Percentiles rank a stretch among this genome's conserved stretches.
Conservation (phyloP, 169 alveolate species). For the Cryptosporidium felis region DNA sequence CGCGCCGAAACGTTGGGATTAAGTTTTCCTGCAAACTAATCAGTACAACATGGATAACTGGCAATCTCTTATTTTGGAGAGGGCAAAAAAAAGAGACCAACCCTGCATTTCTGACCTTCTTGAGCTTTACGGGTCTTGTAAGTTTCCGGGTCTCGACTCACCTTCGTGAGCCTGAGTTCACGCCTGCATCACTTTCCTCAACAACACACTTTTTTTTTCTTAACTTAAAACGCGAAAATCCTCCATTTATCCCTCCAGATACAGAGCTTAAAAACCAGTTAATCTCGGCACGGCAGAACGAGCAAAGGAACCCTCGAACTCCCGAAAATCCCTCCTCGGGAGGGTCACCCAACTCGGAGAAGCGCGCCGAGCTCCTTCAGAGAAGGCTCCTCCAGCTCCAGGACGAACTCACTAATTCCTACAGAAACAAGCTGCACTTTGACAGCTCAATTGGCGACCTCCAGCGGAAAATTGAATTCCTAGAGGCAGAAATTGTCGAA, state of each 20-base stretch:
- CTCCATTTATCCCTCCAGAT: neutral
- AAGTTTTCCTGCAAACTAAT: neutral
- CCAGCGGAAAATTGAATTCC: neutral
- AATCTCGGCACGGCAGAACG: neutral
- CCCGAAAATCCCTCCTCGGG: neutral
- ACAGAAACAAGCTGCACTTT: constrained; percentile 7
- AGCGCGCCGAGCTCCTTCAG: neutral
- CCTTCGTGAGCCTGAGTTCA: too few species aligned
- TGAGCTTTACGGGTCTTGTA: constrained; percentile 55
- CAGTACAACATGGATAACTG: neutral
- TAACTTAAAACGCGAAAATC: too few species aligned
- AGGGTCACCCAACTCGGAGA: neutral
- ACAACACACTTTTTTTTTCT: too few species aligned
- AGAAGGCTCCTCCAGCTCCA: constrained; percentile 15
- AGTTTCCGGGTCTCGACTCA: too few species aligned
- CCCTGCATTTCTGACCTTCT: constrained; percentile 35
- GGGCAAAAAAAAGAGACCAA: constrained; percentile 16
- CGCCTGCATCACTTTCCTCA: too few species aligned
- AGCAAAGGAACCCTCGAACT: neutral
- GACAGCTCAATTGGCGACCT: constrained; percentile 32
- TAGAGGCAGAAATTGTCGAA: constrained; percentile 2
- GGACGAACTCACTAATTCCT: constrained; percentile 39
- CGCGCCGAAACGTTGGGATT: constrained; percentile 5
- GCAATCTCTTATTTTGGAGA: constrained; percentile 6
- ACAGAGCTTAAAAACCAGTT: neutral